Percentiles rank a stretch among this genome's conserved stretches.
These are phyloP conservation scores for Fusarium sp. DNA, from an alignment of 2,329 filamentous ascomycete genomes.

Conservation along the genomic window DNA sequence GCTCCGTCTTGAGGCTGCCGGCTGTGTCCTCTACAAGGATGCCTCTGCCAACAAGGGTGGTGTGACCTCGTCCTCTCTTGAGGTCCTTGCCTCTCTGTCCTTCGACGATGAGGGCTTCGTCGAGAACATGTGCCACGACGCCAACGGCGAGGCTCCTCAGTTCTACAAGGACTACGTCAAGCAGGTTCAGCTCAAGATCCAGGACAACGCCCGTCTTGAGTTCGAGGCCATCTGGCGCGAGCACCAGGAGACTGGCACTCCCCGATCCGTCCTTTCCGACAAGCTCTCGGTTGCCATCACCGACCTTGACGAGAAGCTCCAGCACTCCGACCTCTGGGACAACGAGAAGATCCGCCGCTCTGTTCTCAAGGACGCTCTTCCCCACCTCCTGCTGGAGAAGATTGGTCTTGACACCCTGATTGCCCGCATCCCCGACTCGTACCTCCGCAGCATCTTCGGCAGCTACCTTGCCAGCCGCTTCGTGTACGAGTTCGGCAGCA, in stretches of 20 bases:
- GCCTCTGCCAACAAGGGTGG: slow-evolving; percentile 98
- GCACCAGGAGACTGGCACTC: slow-evolving; percentile 81
- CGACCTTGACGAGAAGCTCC: slow-evolving; percentile 95
- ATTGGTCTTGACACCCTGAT: slow-evolving; percentile 92
- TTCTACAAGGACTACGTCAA: slow-evolving; percentile 97
- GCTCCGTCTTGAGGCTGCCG: slow-evolving; percentile 92
- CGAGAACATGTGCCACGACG: slow-evolving; percentile 92
- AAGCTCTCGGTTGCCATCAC: slow-evolving; percentile 93
- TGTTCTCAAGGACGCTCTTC: slow-evolving; percentile 87
- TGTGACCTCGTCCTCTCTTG: slow-evolving; percentile 95
- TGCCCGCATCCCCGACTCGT: slow-evolving; percentile 87
- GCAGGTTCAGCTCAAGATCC: slow-evolving; percentile 90
- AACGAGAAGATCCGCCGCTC: slow-evolving; percentile 81
- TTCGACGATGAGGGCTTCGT: slow-evolving; percentile 92
- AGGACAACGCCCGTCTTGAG: slow-evolving; percentile 90
- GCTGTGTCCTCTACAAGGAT: slow-evolving; percentile 96
- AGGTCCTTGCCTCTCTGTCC: slow-evolving; percentile 92
- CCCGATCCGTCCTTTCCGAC: slow-evolving; percentile 90
- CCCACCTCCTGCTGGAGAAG: slow-evolving; percentile 84
- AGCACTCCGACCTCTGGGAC: slow-evolving; percentile 91
- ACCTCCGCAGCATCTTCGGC: slow-evolving; percentile 94
- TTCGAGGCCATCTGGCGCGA: slow-evolving; percentile 99
- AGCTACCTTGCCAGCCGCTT: slow-evolving; percentile 95
- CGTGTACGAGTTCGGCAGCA: slow-evolving; percentile 94
- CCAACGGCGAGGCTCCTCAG: slow-evolving; percentile 76